A percentile compares a stretch with the other conserved stretches of the same genome.
These are phyloP conservation scores for Podospora pseudoanserina DNA, from an alignment of 495 filamentous ascomycete species.

Conservation along the genomic window DNA sequence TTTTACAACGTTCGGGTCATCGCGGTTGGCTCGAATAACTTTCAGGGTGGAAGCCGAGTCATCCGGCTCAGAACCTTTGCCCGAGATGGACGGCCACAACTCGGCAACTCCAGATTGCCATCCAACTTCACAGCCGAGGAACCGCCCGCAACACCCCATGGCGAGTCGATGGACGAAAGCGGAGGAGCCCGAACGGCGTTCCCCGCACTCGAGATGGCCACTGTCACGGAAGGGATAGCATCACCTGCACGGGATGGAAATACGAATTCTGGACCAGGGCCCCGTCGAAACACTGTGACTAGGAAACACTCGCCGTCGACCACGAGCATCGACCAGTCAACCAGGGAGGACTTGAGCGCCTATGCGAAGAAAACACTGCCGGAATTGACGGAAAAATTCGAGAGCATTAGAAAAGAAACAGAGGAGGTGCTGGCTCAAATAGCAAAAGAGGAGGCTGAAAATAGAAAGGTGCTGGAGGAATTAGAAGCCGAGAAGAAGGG, in stretches of 20 bases:
- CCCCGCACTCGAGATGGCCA: constrained; percentile 53
- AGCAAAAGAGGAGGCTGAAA: constrained; percentile 64
- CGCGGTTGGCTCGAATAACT: constrained; percentile 82
- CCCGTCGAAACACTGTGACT: constrained; percentile 63
- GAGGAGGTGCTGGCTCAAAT: constrained; percentile 54
- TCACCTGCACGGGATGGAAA: constrained; percentile 62
- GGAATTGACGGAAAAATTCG: constrained; percentile 66
- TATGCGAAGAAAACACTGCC: constrained; percentile 45
- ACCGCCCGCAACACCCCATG: constrained; percentile 37
- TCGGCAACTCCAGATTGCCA: constrained; percentile 50
- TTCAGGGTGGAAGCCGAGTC: constrained; percentile 80
- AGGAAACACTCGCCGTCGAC: constrained; percentile 74
- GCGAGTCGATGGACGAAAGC: constrained; percentile 38
- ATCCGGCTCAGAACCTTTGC: constrained; percentile 71
- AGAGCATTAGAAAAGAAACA: constrained; percentile 66
- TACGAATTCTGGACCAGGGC: constrained; percentile 48
- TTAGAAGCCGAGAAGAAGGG: constrained; percentile 66
- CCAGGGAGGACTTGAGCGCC: constrained; percentile 41
- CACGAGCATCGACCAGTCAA: constrained; percentile 54
- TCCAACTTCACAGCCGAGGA: constrained; percentile 52
- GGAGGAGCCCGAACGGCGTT: constrained; percentile 37
- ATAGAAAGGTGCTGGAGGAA: constrained; percentile 67
- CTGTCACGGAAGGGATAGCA: constrained; percentile 48
- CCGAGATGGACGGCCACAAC: constrained; percentile 52
- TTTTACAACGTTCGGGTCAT: constrained; percentile 92